Percentiles rank a stretch among this genome's conserved stretches.
Conservation (phyloP, 2,329 filamentous ascomycete genomes). For the Paecilomyces sp. region DNA sequence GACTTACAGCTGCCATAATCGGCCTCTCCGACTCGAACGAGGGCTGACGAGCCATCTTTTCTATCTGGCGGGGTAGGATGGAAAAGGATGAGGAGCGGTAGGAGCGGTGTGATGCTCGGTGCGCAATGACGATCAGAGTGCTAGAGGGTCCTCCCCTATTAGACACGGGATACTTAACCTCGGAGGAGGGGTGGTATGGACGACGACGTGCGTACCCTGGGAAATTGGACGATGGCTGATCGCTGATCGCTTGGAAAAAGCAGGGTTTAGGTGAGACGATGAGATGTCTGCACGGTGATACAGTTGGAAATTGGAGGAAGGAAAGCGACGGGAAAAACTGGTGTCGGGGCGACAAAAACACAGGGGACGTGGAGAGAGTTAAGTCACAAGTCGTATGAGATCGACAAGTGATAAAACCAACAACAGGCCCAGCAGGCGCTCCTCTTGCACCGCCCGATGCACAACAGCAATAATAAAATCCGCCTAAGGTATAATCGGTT, state of each 20-base stretch:
- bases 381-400: not conserved
- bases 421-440: not conserved
- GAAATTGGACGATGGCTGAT: not conserved
- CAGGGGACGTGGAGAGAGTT: not conserved
- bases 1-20: constrained; percentile 47
- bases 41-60: constrained; percentile 29
- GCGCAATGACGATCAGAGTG: not conserved
- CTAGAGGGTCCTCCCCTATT: not conserved
- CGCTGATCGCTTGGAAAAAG: not conserved
- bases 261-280: not conserved
- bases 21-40: constrained; percentile 50
- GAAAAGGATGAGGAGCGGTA: not conserved
- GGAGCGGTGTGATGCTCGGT: not conserved
- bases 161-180: not conserved
- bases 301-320: not conserved
- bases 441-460: not conserved
- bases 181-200: not conserved
- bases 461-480: not conserved
- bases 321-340: not conserved
- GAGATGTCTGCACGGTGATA: not conserved
- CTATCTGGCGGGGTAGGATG: not conserved
- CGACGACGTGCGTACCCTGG: not conserved
- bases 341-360: not conserved
- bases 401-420: not conserved
- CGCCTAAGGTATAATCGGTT: constrained; percentile 3